Conservation (phyloP, 202 grass and related monocot genomes). For the Alloteropsis angusta region DNA sequence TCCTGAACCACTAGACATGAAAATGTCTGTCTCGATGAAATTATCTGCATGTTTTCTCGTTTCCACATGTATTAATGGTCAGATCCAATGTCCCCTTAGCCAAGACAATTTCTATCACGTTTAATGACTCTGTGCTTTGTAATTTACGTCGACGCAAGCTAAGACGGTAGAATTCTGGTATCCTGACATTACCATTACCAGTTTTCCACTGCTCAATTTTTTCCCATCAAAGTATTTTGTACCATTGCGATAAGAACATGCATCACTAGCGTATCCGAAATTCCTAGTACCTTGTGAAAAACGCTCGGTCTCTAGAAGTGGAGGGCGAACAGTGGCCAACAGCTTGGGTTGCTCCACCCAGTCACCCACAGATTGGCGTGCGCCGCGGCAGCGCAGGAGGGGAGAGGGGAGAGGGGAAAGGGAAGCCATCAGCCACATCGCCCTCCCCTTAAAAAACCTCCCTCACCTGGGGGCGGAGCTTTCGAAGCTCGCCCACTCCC, state of each 20-base stretch:
- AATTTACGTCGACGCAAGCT: no score
- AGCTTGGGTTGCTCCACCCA: background rate
- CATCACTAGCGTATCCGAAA: background rate
- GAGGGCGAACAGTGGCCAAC: background rate
- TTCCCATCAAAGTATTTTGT: background rate
- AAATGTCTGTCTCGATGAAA: background rate
- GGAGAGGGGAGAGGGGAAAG: no score
- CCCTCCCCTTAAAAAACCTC: conserved; percentile 16
- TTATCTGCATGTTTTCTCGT: background rate
- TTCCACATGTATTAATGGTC: background rate
- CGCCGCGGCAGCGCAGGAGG: background rate
- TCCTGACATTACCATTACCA: no score
- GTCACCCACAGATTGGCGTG: background rate
- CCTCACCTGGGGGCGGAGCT: conserved; percentile 33
- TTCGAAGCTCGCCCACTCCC: conserved; percentile 36
- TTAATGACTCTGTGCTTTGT: background rate
- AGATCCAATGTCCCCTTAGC: background rate
- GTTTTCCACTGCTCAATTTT: no score
- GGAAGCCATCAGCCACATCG: conserved; percentile 24
- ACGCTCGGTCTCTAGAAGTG: background rate
- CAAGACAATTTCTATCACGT: background rate
- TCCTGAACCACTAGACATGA: background rate
- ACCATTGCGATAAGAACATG: background rate
- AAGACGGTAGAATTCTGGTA: no score
- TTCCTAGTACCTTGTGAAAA: background rate